These are phyloP conservation scores for Acanthamoeba culbertsoni DNA, from an alignment of 208 protist species.

Conservation along the genomic window DNA sequence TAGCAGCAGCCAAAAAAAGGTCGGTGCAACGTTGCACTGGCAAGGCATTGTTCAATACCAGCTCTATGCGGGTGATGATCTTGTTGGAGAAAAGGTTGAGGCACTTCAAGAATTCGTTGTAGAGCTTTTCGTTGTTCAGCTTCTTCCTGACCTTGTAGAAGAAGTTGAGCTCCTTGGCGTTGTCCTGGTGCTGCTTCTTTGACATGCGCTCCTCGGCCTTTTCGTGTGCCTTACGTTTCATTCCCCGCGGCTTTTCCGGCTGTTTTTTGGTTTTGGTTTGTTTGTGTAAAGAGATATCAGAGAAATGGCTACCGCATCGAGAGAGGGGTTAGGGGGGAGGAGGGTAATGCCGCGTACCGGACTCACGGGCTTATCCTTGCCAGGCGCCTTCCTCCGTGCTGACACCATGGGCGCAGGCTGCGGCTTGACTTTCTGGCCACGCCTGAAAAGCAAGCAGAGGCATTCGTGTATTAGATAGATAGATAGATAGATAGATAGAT, in stretches of 20 bases:
- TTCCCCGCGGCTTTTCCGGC: background rate
- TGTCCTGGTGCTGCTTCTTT: constrained; percentile 39
- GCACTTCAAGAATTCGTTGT: constrained; percentile 85
- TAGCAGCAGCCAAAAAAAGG: too few relatives aligned
- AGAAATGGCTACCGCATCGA: background rate
- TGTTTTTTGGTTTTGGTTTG: background rate
- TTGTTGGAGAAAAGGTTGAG: constrained; percentile 82
- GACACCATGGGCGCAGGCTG: background rate
- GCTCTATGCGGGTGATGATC: constrained; percentile 71
- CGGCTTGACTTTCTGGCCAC: background rate
- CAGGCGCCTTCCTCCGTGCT: too few relatives aligned
- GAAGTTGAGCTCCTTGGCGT: constrained; percentile 66
- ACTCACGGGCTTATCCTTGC: too few relatives aligned
- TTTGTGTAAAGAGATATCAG: background rate
- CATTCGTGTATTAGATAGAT: too few relatives aligned
- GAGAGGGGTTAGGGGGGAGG: too few relatives aligned
- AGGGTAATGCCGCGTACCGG: too few relatives aligned
- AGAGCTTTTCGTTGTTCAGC: constrained; percentile 66
- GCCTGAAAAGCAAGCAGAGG: too few relatives aligned
- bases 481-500: too few relatives aligned
- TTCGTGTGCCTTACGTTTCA: constrained; percentile 33
- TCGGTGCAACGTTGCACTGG: too few relatives aligned
- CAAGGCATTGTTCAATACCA: too few relatives aligned
- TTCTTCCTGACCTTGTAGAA: constrained; percentile 64
- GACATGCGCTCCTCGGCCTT: constrained; percentile 14